phyloP scores from a whole-genome alignment of 179 eudicot species.

The Beta corolliflora region DNA sequence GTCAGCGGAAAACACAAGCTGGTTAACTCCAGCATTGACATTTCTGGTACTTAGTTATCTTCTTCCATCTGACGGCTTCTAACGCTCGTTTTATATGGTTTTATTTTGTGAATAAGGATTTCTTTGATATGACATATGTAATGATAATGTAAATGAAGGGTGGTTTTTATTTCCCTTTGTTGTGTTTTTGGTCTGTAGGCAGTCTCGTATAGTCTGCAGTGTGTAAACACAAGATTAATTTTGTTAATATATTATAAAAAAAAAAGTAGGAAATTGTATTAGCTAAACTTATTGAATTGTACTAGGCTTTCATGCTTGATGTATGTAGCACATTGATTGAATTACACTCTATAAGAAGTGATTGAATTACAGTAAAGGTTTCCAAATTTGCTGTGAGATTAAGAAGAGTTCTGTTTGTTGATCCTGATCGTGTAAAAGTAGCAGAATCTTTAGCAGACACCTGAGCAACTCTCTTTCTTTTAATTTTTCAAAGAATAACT shows the following conservation, averaged over 20 bases:
- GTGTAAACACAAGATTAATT: constrained; percentile 14
- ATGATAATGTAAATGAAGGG: constrained; percentile 32
- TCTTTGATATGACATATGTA: constrained; percentile 25
- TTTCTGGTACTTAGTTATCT: neutral
- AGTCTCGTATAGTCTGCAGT: constrained; percentile 19
- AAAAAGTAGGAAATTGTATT: constrained; percentile 17
- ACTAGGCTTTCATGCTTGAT: constrained; percentile 8
- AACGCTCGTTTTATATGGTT: constrained; percentile 15
- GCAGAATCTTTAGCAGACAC: too few relatives aligned
- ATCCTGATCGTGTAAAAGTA: too few relatives aligned
- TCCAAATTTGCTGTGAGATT: neutral
- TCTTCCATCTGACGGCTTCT: constrained; percentile 28
- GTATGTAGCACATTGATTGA: constrained; percentile 23
- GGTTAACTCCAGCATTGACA: constrained; percentile 3
- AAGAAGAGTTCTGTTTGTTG: too few relatives aligned
- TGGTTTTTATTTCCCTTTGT: constrained; percentile 34
- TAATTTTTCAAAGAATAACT: too few relatives aligned
- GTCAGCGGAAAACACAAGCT: constrained; percentile 1
- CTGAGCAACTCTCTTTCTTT: too few relatives aligned
- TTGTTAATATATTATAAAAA: constrained; percentile 12
- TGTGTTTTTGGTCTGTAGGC: constrained; percentile 25
- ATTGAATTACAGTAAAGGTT: constrained; percentile 11
- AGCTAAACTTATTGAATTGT: constrained; percentile 2
- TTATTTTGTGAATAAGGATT: constrained; percentile 34
- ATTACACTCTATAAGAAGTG: constrained; percentile 20